These are phyloP conservation scores for Rhizopogon roseolus DNA, from an alignment of 768 basidiomycete species.

Conservation along the genomic window DNA sequence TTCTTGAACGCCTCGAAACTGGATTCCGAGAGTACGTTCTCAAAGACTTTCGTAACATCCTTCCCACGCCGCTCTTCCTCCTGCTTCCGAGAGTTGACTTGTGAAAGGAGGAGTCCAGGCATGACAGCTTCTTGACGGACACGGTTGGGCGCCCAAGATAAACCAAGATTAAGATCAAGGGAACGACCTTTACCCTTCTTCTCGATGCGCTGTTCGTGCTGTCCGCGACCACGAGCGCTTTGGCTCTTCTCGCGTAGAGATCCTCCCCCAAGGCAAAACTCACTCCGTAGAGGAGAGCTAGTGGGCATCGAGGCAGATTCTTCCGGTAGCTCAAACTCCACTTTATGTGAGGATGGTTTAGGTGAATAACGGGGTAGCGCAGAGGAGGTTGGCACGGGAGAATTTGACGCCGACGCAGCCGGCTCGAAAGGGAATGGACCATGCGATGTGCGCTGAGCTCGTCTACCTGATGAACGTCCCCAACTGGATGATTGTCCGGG, in stretches of 20 bases:
- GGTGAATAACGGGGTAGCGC: conserved; percentile 11
- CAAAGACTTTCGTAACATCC: conserved; percentile 35
- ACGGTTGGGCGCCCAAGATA: conserved; percentile 68
- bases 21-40: conserved; percentile 28
- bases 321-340: background rate
- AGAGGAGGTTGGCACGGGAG: conserved; percentile 19
- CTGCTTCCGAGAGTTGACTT: conserved; percentile 7
- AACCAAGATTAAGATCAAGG: conserved; percentile 62
- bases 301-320: conserved; percentile 10
- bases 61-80: conserved; percentile 17
- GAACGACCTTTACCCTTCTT: conserved; percentile 58
- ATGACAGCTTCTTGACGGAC: conserved; percentile 65
- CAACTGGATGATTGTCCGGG: conserved; percentile 49
- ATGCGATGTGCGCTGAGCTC: conserved; percentile 39
- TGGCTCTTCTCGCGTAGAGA: conserved; percentile 18
- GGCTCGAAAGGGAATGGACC: conserved; percentile 68
- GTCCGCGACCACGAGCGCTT: conserved; percentile 15
- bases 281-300: conserved; percentile 21
- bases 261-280: conserved; percentile 27
- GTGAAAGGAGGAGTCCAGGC: conserved; percentile 30
- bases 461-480: conserved; percentile 49
- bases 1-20: conserved; percentile 47
- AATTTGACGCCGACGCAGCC: conserved; percentile 48
- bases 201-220: conserved; percentile 14
- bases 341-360: conserved; percentile 3